phyloP scores from a whole-genome alignment of 176 grass and related monocot species.

The Elymus sibiricus region DNA sequence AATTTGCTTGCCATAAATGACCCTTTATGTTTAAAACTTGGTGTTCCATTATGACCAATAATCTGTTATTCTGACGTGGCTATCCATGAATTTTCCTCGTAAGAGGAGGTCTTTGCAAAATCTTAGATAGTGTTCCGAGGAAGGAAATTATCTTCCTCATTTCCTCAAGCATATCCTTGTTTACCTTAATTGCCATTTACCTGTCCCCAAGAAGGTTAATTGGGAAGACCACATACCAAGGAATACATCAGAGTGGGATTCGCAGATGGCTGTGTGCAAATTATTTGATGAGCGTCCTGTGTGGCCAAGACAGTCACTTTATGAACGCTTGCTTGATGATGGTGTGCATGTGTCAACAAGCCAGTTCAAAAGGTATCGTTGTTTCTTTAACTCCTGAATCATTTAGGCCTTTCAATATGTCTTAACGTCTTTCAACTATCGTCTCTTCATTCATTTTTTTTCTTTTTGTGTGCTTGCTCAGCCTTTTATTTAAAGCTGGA shows the following conservation, averaged over 20 bases:
- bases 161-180: slow-evolving; percentile 23
- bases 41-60: not conserved
- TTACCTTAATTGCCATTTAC: slow-evolving; percentile 54
- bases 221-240: slow-evolving; percentile 82
- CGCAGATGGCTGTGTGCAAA: slow-evolving; percentile 79
- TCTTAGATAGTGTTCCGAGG: slow-evolving; percentile 17
- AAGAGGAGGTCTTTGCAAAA: not conserved
- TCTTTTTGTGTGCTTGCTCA: slow-evolving; percentile 33
- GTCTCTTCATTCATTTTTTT: not conserved
- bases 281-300: slow-evolving; percentile 88
- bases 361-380: slow-evolving; percentile 69
- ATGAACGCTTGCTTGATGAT: slow-evolving; percentile 67
- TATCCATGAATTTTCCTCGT: not conserved
- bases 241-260: slow-evolving; percentile 60
- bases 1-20: not conserved
- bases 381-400: slow-evolving; percentile 16
- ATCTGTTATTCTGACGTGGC: not conserved
- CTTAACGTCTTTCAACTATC: not conserved
- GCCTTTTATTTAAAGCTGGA: slow-evolving; percentile 94
- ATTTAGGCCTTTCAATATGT: slow-evolving; percentile 17
- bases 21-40: not conserved
- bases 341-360: slow-evolving; percentile 59
- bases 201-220: slow-evolving; percentile 59
- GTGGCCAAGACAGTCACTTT: slow-evolving; percentile 89
- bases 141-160: not conserved